These are phyloP conservation scores for Saksenaea oblongispora DNA, from an alignment of 371 early-diverging fungal genomes.

Conservation along the genomic window DNA sequence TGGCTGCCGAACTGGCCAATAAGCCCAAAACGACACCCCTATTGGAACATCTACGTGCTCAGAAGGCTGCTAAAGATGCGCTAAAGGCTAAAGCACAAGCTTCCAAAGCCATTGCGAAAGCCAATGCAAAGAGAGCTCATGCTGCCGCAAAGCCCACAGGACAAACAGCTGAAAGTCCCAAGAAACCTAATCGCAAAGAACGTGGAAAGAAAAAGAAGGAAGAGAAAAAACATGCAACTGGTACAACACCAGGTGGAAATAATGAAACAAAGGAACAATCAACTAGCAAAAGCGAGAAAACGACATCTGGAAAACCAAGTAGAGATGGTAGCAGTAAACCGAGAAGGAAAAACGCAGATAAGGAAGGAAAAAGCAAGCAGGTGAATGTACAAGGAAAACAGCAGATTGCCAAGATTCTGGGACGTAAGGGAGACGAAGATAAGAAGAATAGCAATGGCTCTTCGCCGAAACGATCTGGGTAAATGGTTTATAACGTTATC, in stretches of 20 bases:
- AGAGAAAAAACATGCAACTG: slow-evolving; percentile 33
- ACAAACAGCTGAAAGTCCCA: slow-evolving; percentile 14
- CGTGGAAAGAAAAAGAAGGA: slow-evolving; percentile 32
- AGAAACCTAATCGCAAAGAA: slow-evolving; percentile 33
- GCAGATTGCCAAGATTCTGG: slow-evolving; percentile 33
- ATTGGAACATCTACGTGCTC: slow-evolving; percentile 75
- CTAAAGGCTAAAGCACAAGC: slow-evolving; percentile 55
- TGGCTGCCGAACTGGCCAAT: slow-evolving; percentile 49
- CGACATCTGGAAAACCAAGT: background rate
- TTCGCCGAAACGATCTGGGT: background rate
- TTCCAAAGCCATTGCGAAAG: slow-evolving; percentile 47
- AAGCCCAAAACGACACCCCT: slow-evolving; percentile 71
- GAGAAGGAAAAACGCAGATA: slow-evolving; percentile 1
- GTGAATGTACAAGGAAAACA: slow-evolving; percentile 16
- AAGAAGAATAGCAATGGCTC: background rate
- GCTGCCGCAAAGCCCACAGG: slow-evolving; percentile 9
- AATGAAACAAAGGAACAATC: background rate
- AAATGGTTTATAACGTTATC: background rate
- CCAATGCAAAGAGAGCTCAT: slow-evolving; percentile 13
- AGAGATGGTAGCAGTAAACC: background rate
- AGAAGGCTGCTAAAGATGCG: slow-evolving; percentile 65
- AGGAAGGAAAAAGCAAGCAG: slow-evolving; percentile 2
- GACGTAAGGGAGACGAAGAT: slow-evolving; percentile 11
- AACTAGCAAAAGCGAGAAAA: background rate
- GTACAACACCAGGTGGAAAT: background rate